These are phyloP conservation scores for Suhomyces xylopsoci DNA, from an alignment of 805 yeast species.

Conservation along the genomic window DNA sequence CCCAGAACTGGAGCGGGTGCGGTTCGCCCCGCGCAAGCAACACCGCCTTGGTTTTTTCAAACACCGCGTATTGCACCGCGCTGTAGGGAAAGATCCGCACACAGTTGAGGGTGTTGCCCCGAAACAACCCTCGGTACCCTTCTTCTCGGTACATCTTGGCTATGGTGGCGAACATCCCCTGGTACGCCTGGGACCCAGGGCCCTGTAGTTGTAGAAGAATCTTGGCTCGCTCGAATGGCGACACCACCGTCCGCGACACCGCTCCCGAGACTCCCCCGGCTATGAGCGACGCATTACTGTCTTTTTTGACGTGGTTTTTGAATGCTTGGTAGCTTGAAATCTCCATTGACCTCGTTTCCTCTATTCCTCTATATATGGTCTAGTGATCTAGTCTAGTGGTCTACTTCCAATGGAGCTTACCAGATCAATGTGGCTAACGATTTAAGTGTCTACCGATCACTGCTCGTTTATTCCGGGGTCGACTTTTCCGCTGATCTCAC, in stretches of 20 bases:
- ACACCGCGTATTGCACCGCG: constrained; percentile 89
- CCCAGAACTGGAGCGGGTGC: constrained; percentile 43
- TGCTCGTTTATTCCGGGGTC: not conserved
- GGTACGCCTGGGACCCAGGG: constrained; percentile 45
- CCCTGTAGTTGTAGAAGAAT: constrained; percentile 89
- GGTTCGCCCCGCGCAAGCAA: constrained; percentile 26
- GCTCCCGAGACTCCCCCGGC: constrained; percentile 81
- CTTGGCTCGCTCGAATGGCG: constrained; percentile 94
- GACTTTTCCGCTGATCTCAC: not conserved
- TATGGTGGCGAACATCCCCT: constrained; percentile 77
- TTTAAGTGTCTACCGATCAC: not conserved
- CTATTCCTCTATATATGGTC: no score
- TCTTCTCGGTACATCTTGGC: constrained; percentile 80
- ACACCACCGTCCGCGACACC: constrained; percentile 82
- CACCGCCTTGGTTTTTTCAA: constrained; percentile 56
- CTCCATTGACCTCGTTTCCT: not conserved
- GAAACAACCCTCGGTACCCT: constrained; percentile 83
- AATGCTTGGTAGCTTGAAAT: not conserved
- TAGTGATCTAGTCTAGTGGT: no score
- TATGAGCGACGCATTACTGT: constrained; percentile 59
- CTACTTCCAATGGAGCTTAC: no score
- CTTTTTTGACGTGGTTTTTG: constrained; percentile 25
- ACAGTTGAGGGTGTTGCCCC: constrained; percentile 92
- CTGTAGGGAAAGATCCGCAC: constrained; percentile 88
- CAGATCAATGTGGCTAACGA: no score